These are phyloP conservation scores for Salvia splendens DNA, from an alignment of 257 asterid species.

Conservation along the genomic window DNA sequence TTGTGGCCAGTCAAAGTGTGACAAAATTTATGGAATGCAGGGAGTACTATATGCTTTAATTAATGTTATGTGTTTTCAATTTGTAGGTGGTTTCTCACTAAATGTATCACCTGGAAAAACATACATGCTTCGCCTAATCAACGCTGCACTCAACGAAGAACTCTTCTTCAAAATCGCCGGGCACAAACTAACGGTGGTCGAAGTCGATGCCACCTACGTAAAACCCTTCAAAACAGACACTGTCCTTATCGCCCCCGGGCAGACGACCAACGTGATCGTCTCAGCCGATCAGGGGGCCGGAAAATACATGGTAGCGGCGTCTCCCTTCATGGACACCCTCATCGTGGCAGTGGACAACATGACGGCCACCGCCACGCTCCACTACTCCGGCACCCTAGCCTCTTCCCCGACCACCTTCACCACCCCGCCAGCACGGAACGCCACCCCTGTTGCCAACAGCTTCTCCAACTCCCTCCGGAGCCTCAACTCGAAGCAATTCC, in stretches of 20 bases:
- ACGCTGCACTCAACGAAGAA: conserved; percentile 93
- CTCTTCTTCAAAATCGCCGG: conserved; percentile 90
- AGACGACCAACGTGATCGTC: conserved; percentile 76
- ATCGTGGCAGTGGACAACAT: conserved; percentile 68
- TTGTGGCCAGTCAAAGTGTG: no score
- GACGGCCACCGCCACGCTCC: conserved; percentile 84
- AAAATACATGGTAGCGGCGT: conserved; percentile 70
- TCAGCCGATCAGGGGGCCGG: conserved; percentile 58
- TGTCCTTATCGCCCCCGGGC: conserved; percentile 74
- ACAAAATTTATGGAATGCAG: no score
- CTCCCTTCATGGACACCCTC: conserved; percentile 76
- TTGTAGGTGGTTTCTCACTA: conserved; percentile 63
- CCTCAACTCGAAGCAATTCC: conserved; percentile 60
- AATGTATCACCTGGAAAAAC: conserved; percentile 69
- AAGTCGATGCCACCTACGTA: conserved; percentile 87
- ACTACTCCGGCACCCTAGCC: conserved; percentile 63
- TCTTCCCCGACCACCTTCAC: conserved; percentile 47
- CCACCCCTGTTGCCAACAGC: conserved; percentile 67
- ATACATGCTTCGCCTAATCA: conserved; percentile 77
- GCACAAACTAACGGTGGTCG: conserved; percentile 77
- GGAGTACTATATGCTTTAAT: no score
- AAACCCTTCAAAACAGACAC: conserved; percentile 88
- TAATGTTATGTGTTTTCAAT: no score
- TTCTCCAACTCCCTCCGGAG: conserved; percentile 62
- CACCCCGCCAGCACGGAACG: conserved; percentile 57